Evolutionary conservation across 1,284 basidiomycete species (phyloP).

Genomic region (Megacollybia platyphylla): DNA sequence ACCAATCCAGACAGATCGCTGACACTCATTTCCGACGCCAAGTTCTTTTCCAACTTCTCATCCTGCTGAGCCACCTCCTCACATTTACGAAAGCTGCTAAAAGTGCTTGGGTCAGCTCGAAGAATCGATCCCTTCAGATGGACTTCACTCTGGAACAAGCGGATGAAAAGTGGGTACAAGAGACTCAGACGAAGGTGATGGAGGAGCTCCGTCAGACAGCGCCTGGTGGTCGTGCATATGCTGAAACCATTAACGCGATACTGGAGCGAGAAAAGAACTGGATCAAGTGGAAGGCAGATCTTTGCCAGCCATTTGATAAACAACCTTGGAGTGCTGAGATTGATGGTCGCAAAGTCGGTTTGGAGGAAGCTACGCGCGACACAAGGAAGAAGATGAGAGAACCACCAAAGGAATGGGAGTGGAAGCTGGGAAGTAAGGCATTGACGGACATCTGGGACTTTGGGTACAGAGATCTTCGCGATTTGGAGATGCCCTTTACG

Average conservation of each 20-base stretch:
- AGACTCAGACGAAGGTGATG: conserved; percentile 45
- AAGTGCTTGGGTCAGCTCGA: conserved; percentile 40
- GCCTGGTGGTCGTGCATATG: conserved; percentile 61
- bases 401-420: conserved; percentile 44
- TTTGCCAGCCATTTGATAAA: conserved; percentile 66
- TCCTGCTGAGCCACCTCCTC: conserved; percentile 71
- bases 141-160: conserved; percentile 59
- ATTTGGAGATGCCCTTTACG: conserved; percentile 57
- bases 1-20: conserved; percentile 43
- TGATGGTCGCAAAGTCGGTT: conserved; percentile 32
- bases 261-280: conserved; percentile 77
- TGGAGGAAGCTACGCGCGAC: conserved; percentile 49
- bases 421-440: conserved; percentile 48
- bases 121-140: conserved; percentile 67
- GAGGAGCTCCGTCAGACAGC: conserved; percentile 66
- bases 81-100: conserved; percentile 65
- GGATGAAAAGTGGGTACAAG: conserved; percentile 65
- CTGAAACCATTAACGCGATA: conserved; percentile 57
- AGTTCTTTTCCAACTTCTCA: conserved; percentile 77
- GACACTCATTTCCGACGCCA: conserved; percentile 88
- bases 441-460: conserved; percentile 72
- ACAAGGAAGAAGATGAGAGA: conserved; percentile 38
- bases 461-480: conserved; percentile 52
- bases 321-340: conserved; percentile 42
- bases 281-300: conserved; percentile 75